phyloP scores from a whole-genome alignment of 257 asterid species.

The Petunia axillaris region DNA sequence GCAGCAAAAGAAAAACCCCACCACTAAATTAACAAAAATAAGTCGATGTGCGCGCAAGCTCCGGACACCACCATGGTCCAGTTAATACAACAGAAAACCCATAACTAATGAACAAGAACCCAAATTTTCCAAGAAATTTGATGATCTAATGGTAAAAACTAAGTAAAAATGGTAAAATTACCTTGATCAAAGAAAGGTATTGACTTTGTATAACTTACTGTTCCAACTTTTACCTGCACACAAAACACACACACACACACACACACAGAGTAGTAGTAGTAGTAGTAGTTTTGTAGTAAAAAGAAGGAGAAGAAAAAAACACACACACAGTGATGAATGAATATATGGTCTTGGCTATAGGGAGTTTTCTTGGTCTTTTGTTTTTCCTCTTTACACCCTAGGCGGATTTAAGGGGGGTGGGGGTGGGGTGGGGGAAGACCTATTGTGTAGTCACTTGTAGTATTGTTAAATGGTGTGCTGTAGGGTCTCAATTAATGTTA shows the following conservation, averaged over 20 bases:
- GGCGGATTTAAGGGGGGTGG: too few species aligned
- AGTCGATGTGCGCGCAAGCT: not conserved
- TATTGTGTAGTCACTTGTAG: not conserved
- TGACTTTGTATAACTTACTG: slow-evolving; percentile 34
- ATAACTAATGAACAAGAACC: not conserved
- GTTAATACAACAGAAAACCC: not conserved
- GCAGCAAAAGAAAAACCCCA: not conserved
- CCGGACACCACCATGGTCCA: not conserved
- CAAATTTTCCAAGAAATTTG: slow-evolving; percentile 18
- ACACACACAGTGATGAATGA: slow-evolving; percentile 8
- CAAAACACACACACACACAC: not conserved
- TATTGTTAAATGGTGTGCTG: not conserved
- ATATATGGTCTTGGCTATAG: not conserved
- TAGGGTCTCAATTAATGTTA: not conserved
- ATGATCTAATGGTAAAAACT: slow-evolving; percentile 36
- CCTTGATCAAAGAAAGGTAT: slow-evolving; percentile 53
- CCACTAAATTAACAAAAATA: slow-evolving; percentile 9
- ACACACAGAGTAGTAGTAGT: not conserved
- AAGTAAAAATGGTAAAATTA: slow-evolving; percentile 28
- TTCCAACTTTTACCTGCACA: not conserved
- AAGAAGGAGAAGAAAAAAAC: not conserved
- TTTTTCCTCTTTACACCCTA: not conserved
- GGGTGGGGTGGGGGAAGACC: not conserved
- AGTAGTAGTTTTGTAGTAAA: not conserved
- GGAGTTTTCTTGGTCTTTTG: not conserved